Evolutionary conservation across 2,329 filamentous ascomycete species (phyloP), one percentile per base, ranked within the genome.

Genomic region (Botryosphaeria dothidea): DNA sequence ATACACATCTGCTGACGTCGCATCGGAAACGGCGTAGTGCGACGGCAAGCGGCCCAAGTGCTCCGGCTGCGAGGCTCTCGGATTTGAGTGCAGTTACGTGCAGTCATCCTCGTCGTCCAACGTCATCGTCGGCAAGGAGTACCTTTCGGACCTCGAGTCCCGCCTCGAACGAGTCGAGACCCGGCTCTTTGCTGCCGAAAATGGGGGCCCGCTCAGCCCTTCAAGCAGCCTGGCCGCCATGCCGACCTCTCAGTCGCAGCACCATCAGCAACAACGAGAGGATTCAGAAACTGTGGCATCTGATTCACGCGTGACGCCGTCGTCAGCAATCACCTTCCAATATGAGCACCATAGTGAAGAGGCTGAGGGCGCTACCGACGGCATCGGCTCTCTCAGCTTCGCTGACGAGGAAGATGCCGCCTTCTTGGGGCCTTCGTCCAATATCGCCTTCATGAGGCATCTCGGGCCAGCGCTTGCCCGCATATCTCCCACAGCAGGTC

Each of bases 51-150:
- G 78, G 21, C 81, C 81, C 13, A 75, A 74, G 48, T 83, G 81
- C 66, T 77, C 76, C n/a, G 71, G 75, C 25, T 83, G 81, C 64
- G 68, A 66, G 17, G 75, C 79, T 36, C 71, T 81, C 31, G 78
- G 75, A 6, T 80, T 80, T 62, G 79, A 81, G 9, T 83, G 81
- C 68, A 69, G 75, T 34, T 83, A 83, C 69, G 73, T 75, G 5
- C 71, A 78, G 8, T 71, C 76, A 3, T 69, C 70, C 7, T 74
- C 75, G 17, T 70, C 73, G 1, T 71, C 74, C 0, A 81, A 80
- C 68, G 69, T 77, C 0, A 78, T 81, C 45, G 75, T 79, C 2
- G 74, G 75, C 51, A 81, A 80, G 69, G 77, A 80, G 69, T 78
- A 65, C 61, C 51, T 57, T 6, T 43, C 48, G 2, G 41, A 48